Base-by-base conservation (phyloP, 768 basidiomycete species). In the Lactifluus rugatus region DNA sequence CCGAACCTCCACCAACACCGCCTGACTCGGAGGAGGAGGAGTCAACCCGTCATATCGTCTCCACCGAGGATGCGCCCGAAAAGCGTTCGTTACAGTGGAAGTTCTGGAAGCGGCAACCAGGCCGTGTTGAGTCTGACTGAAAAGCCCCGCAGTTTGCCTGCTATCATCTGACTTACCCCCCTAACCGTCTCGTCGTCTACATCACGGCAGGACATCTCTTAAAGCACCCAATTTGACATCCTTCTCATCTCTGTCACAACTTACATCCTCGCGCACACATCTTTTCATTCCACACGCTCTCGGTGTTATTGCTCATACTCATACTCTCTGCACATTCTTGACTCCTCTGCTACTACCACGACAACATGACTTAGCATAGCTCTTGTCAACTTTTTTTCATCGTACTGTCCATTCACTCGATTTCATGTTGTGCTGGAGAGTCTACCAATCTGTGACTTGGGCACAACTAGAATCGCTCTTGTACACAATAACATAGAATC, bases 21-120 rank as follows among this genome's bases (percentile, higher is more conserved):
- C 67, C 71, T 21, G 67, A 66, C 39, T 73, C 72, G 28, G 69
- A 69, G 37, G 71, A 71, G 57, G 59, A 46, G 19, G 6, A 26
- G 6, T 31, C 36, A 19, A 34, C n/a, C 26, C 58, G 44, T 16
- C 26, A 14, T n/a, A 8, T 8, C 7, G 0, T 16, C 3, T 10
- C 34, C 17, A 11, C n/a, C n/a, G n/a, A n/a, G n/a, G n/a, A n/a
- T n/a, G n/a, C 41, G n/a, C 8, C 17, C 16, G 26, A 19, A 23
- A 32, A 42, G 44, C 49, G 19, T 2, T 1, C 25, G 5, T 46
- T 25, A 26, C 42, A 34, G 5, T 41, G 49, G 54, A 56, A 51
- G 21, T 51, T 56, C 6, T 60, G 48, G 59, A 60, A 48, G 2
- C 54, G 54, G 8, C 14, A 11, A 28, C 48, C 21, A 17, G 26